Evolutionary conservation across 2,329 filamentous ascomycete species (phyloP).

Genomic region (Claviceps quebecensis): DNA sequence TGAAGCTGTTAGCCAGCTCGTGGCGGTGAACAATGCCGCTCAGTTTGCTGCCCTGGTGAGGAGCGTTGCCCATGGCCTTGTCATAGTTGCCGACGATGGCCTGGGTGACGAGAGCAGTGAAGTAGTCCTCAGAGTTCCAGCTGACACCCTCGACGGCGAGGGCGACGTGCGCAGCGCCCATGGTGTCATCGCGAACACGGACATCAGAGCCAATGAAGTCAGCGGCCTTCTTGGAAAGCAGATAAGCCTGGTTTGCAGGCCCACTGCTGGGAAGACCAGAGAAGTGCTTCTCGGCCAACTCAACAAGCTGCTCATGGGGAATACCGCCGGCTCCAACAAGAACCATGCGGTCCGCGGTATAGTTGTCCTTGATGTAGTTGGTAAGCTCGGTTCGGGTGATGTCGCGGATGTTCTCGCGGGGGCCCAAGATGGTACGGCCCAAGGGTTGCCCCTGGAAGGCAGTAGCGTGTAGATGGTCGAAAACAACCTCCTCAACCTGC

Average conservation of each 20-base stretch:
- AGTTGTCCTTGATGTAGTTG: slow-evolving; percentile 99
- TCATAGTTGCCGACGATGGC: slow-evolving; percentile 99
- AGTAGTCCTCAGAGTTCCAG: slow-evolving; percentile 99
- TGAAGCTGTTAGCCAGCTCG: slow-evolving; percentile 97
- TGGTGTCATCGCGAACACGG: slow-evolving; percentile 87
- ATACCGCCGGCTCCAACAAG: slow-evolving; percentile 90
- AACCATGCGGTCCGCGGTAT: slow-evolving; percentile 98
- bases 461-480: slow-evolving; percentile 96
- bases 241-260: slow-evolving; percentile 58
- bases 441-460: slow-evolving; percentile 94
- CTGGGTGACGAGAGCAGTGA: slow-evolving; percentile 92
- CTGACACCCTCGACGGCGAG: slow-evolving; percentile 98
- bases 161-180: slow-evolving; percentile 93
- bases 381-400: slow-evolving; percentile 83
- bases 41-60: slow-evolving; percentile 96
- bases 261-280: slow-evolving; percentile 60
- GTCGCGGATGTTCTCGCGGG: slow-evolving; percentile 94
- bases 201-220: slow-evolving; percentile 96
- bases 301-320: slow-evolving; percentile 85
- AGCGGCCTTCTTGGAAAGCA: slow-evolving; percentile 73
- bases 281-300: slow-evolving; percentile 95
- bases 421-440: slow-evolving; percentile 93
- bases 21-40: slow-evolving; percentile 89
- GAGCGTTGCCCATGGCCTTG: slow-evolving; percentile 93
- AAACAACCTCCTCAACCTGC: slow-evolving; percentile 98